A percentile compares a stretch with the other conserved stretches of the same genome.
Conservation (phyloP, 306 rosid species). For the Luffa acutangula region DNA sequence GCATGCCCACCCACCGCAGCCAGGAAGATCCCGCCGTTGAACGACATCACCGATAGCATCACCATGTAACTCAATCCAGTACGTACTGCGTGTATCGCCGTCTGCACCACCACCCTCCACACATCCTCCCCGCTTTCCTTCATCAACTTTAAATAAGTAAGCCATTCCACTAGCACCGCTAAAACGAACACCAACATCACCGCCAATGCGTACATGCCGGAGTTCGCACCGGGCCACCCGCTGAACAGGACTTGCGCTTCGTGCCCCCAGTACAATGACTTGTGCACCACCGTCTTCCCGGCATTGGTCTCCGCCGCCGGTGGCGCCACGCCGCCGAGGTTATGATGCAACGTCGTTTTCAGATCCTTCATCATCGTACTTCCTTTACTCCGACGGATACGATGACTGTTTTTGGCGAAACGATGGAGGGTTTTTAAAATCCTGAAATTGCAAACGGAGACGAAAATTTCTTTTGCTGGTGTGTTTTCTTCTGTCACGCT, state of each 20-base stretch:
- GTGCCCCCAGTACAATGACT: slow-evolving; percentile 50
- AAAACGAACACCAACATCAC: slow-evolving; percentile 39
- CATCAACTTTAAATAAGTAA: slow-evolving; percentile 23
- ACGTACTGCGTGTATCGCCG: slow-evolving; percentile 39
- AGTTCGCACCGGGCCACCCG: slow-evolving; percentile 50
- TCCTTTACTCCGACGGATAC: not conserved
- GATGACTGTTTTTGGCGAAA: not conserved
- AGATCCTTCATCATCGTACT: not conserved
- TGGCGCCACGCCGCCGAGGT: not conserved
- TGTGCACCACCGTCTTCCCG: slow-evolving; percentile 33
- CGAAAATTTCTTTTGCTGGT: not conserved
- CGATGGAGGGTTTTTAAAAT: not conserved
- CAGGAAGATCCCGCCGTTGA: slow-evolving; percentile 53
- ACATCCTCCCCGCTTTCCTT: slow-evolving; percentile 19
- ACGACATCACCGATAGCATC: slow-evolving; percentile 65
- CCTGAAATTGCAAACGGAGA: not conserved
- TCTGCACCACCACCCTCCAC: slow-evolving; percentile 17
- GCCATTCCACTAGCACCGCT: slow-evolving; percentile 61
- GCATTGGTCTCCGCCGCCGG: slow-evolving; percentile 7
- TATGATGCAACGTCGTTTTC: slow-evolving; percentile 7
- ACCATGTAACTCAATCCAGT: slow-evolving; percentile 41
- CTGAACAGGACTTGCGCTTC: slow-evolving; percentile 39
- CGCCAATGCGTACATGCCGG: slow-evolving; percentile 53
- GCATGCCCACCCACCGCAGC: slow-evolving; percentile 52
- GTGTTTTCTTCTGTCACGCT: not conserved